These are phyloP conservation scores for Linnemannia zychae DNA, from an alignment of 192 early-diverging fungal species.

Conservation along the genomic window DNA sequence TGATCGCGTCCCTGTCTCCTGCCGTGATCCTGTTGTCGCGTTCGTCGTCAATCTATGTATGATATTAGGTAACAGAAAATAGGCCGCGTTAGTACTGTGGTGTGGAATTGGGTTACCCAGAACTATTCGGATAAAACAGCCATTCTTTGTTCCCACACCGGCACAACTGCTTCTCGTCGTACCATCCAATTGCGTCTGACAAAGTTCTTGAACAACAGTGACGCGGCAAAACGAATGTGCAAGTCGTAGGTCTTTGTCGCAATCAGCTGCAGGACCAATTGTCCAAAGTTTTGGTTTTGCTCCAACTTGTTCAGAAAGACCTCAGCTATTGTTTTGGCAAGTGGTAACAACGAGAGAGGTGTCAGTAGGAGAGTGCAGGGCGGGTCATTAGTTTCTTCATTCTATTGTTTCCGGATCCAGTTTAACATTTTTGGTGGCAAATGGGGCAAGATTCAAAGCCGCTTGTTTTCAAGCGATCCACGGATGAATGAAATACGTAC, in stretches of 20 bases:
- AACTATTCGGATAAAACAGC: neutral
- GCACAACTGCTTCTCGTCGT: neutral
- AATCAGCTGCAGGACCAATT: conserved; percentile 79
- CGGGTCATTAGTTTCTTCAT: conserved; percentile 27
- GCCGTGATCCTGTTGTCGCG: conserved; percentile 65
- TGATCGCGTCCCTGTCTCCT: conserved; percentile 79
- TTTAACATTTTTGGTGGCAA: conserved; percentile 61
- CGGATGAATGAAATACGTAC: conserved; percentile 49
- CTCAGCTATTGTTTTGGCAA: conserved; percentile 7
- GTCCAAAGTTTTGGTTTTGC: conserved; percentile 50
- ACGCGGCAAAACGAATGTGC: conserved; percentile 81
- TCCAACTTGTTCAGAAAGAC: conserved; percentile 30
- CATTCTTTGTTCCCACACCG: neutral
- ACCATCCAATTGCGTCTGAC: conserved; percentile 89
- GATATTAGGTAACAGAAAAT: neutral
- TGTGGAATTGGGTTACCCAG: neutral
- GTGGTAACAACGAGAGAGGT: neutral
- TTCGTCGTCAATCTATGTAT: conserved; percentile 63
- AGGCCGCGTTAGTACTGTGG: neutral
- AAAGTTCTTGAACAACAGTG: conserved; percentile 98
- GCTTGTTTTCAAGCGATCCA: conserved; percentile 15
- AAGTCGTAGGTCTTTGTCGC: conserved; percentile 68
- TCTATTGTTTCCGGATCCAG: conserved; percentile 60
- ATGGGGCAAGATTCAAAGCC: neutral
- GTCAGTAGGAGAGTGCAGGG: neutral